These are phyloP conservation scores for Candida tibetensis DNA, from an alignment of 805 yeast species.

Conservation along the genomic window DNA sequence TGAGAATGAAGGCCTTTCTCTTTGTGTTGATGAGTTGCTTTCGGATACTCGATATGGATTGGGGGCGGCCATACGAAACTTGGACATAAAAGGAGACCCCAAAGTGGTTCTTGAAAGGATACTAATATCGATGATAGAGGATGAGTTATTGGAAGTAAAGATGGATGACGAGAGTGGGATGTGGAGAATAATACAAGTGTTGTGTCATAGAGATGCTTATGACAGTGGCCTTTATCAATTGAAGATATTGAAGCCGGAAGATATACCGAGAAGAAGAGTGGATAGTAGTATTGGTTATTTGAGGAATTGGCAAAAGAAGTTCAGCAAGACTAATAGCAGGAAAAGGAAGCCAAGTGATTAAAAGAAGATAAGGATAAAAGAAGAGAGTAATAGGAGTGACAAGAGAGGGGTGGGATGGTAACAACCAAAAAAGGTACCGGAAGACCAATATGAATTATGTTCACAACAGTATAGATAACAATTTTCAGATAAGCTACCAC, in stretches of 20 bases:
- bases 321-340: constrained; percentile 5
- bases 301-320: constrained; percentile 21
- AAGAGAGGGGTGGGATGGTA: no score
- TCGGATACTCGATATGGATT: constrained; percentile 15
- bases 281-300: constrained; percentile 17
- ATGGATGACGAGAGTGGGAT: constrained; percentile 25
- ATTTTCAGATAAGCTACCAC: no score
- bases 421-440: no score
- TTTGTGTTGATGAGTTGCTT: constrained; percentile 13
- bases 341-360: constrained; percentile 10
- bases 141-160: constrained; percentile 20
- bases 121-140: constrained; percentile 25
- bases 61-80: constrained; percentile 10
- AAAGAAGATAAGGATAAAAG: background rate
- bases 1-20: constrained; percentile 20
- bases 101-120: constrained; percentile 15
- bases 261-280: constrained; percentile 19
- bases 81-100: constrained; percentile 2
- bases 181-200: constrained; percentile 17
- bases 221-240: constrained; percentile 20
- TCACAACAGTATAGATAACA: no score
- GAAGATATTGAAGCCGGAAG: constrained; percentile 23
- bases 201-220: constrained; percentile 31
- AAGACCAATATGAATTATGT: no score
- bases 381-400: no score